Evolutionary conservation across 108 stramenopile genomes (phyloP).

Genomic region (Nitzschia inconspicua): DNA sequence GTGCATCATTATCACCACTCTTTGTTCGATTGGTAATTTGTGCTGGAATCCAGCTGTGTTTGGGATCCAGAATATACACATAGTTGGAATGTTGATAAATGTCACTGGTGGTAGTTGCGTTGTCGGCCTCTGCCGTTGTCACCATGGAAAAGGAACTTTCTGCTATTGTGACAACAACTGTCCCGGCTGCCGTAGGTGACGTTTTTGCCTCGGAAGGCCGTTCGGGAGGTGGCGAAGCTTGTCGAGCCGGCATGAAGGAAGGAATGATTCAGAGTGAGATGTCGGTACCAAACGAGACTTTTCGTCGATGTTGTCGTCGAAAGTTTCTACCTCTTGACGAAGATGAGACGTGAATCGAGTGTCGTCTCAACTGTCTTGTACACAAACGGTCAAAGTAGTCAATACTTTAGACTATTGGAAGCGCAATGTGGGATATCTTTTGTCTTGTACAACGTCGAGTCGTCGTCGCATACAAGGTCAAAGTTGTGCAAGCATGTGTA

Average conservation of each 20-base stretch:
- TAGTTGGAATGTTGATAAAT: slow-evolving; percentile 30
- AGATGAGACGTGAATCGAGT: too few relatives aligned
- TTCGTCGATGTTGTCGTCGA: too few relatives aligned
- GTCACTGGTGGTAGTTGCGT: background rate
- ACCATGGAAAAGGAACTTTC: background rate
- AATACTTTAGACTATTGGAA: too few relatives aligned
- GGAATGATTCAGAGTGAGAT: too few relatives aligned
- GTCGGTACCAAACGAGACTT: too few relatives aligned
- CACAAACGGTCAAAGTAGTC: too few relatives aligned
- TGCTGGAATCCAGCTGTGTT: slow-evolving; percentile 79
- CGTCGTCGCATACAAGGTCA: too few relatives aligned
- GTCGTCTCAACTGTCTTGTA: too few relatives aligned
- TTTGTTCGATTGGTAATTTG: slow-evolving; percentile 31
- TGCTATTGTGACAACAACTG: background rate
- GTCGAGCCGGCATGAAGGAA: slow-evolving; percentile 4
- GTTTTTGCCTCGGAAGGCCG: background rate
- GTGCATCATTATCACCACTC: background rate
- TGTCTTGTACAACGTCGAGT: too few relatives aligned
- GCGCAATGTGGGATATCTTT: too few relatives aligned
- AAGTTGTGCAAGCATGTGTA: too few relatives aligned
- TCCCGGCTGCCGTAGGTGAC: background rate
- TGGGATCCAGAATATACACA: slow-evolving; percentile 58
- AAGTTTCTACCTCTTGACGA: too few relatives aligned
- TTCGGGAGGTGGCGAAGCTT: slow-evolving; percentile 12
- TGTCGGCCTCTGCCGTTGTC: background rate